Conservation (phyloP, 2,329 filamentous ascomycete genomes). For the Calonectria pteridis region DNA sequence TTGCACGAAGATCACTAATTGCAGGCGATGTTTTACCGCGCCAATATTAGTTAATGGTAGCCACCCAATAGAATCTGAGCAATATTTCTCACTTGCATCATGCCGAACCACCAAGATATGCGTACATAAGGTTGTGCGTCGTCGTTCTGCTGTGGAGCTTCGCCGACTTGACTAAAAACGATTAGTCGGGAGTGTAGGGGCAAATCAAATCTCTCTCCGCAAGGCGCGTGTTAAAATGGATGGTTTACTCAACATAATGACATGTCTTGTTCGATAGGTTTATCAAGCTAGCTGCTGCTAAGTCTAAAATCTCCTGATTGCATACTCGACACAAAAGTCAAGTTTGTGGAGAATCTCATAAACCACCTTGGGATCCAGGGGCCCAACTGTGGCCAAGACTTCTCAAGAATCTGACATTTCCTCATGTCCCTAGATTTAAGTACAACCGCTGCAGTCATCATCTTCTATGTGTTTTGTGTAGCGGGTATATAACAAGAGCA, state of each 20-base stretch:
- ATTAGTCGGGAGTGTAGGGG: not conserved
- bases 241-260: not conserved
- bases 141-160: no score
- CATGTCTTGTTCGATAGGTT: not conserved
- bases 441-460: not conserved
- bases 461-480: not conserved
- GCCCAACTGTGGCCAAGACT: not conserved
- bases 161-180: no score
- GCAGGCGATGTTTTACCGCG: no score
- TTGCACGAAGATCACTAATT: no score
- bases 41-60: not conserved
- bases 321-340: not conserved
- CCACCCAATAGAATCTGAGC: no score
- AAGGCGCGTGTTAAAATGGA: not conserved
- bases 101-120: not conserved
- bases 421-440: not conserved
- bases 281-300: not conserved
- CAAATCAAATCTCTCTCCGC: not conserved
- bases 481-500: not conserved
- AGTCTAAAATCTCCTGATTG: not conserved
- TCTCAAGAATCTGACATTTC: not conserved
- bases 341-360: not conserved
- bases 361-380: not conserved
- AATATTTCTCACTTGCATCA: not conserved
- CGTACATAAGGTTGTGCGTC: no score